phyloP scores from a whole-genome alignment of 2,329 filamentous ascomycete genomes.

The Ceratocystis smalleyi region DNA sequence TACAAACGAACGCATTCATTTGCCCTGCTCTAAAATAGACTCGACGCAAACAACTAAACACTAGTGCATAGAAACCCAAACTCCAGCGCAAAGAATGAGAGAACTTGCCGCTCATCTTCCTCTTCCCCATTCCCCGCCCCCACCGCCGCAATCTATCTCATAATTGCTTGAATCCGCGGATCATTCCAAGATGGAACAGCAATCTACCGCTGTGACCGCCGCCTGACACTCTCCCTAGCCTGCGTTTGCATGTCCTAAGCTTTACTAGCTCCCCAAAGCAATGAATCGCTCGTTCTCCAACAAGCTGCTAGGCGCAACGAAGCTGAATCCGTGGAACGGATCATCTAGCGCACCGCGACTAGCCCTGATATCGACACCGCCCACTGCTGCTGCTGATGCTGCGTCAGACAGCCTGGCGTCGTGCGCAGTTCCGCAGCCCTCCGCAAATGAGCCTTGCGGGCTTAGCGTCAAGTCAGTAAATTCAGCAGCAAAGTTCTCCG shows the following conservation, averaged over 20 bases:
- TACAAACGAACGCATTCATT: too few species aligned
- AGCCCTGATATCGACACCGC: slow-evolving; percentile 18
- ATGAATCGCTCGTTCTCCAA: slow-evolving; percentile 34
- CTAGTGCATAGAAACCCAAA: too few species aligned
- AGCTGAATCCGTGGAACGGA: slow-evolving; percentile 49
- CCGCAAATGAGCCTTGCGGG: slow-evolving; percentile 29
- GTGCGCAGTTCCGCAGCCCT: slow-evolving; percentile 9
- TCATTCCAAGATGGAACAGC: too few species aligned
- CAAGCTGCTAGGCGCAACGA: slow-evolving; percentile 43
- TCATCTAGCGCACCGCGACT: slow-evolving; percentile 33
- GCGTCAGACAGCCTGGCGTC: neutral
- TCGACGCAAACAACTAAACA: too few species aligned
- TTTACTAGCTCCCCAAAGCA: slow-evolving; percentile 16
- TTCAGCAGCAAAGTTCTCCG: slow-evolving; percentile 89
- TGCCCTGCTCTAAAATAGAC: too few species aligned
- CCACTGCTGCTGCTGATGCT: neutral
- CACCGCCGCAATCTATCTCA: too few species aligned
- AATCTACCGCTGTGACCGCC: too few species aligned
- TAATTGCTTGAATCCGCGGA: too few species aligned
- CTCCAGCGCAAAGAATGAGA: too few species aligned
- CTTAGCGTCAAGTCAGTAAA: slow-evolving; percentile 79
- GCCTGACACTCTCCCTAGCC: neutral
- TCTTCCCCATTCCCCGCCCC: too few species aligned
- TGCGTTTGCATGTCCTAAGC: neutral
- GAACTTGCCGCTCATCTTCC: too few species aligned